Evolutionary conservation across 2,329 filamentous ascomycete species (phyloP).

Genomic region (Chaetomium sp.): DNA sequence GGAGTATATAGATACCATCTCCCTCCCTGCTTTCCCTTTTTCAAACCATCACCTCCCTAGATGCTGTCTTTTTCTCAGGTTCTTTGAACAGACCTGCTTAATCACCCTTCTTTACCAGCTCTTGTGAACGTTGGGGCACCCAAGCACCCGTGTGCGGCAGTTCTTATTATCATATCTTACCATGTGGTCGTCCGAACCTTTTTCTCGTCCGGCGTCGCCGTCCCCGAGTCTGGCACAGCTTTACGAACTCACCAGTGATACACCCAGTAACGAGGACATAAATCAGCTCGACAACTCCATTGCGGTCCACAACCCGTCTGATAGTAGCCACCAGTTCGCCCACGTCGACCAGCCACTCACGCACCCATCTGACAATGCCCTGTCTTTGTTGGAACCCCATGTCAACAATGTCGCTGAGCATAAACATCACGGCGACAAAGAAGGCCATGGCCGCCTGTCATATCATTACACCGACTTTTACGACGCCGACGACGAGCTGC

Average conservation of each 20-base stretch:
- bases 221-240: neutral
- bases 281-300: neutral
- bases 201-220: neutral
- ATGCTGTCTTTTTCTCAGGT: neutral
- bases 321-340: neutral
- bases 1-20: neutral
- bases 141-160: neutral
- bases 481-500: constrained; percentile 8
- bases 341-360: neutral
- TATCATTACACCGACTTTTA: neutral
- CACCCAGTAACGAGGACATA: neutral
- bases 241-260: neutral
- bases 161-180: neutral
- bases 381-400: neutral
- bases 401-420: neutral
- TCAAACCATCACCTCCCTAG: neutral
- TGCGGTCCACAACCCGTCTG: neutral
- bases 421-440: neutral
- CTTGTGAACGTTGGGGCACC: neutral
- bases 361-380: neutral
- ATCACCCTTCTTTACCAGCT: neutral
- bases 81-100: neutral
- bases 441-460: neutral
- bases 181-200: neutral
- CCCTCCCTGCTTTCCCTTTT: neutral